These are phyloP conservation scores for Paraphoma chrysanthemicola DNA, from an alignment of 2,329 filamentous ascomycete species.

Conservation along the genomic window DNA sequence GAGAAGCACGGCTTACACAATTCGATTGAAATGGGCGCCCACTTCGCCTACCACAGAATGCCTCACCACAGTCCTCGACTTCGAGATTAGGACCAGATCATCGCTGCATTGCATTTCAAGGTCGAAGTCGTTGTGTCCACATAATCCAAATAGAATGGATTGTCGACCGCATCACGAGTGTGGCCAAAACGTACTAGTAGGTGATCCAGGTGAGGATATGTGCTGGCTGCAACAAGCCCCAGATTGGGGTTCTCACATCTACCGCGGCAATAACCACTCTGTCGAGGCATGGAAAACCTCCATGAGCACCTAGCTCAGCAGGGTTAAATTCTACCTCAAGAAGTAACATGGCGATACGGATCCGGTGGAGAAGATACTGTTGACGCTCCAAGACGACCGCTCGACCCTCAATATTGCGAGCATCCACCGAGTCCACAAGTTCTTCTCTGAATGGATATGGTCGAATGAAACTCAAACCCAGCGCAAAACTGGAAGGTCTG, in stretches of 20 bases:
- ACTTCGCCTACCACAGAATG: too few species aligned
- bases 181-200: too few species aligned
- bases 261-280: background rate
- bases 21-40: too few species aligned
- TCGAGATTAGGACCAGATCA: too few species aligned
- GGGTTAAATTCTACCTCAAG: background rate
- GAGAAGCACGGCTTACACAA: too few species aligned
- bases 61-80: too few species aligned
- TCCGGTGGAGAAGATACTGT: background rate
- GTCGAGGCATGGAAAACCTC: background rate
- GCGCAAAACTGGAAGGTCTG: background rate
- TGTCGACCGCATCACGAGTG: too few species aligned
- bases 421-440: background rate
- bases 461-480: background rate
- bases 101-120: too few species aligned
- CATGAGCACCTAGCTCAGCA: background rate
- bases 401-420: background rate
- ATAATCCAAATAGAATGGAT: too few species aligned
- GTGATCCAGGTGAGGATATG: background rate
- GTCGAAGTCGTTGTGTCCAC: too few species aligned
- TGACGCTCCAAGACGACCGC: background rate
- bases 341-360: background rate
- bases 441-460: background rate
- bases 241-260: background rate
- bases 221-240: background rate